Percentiles rank a stretch among this genome's conserved stretches.
Conservation (phyloP, 805 yeast species). For the Zygoascus tannicola region DNA sequence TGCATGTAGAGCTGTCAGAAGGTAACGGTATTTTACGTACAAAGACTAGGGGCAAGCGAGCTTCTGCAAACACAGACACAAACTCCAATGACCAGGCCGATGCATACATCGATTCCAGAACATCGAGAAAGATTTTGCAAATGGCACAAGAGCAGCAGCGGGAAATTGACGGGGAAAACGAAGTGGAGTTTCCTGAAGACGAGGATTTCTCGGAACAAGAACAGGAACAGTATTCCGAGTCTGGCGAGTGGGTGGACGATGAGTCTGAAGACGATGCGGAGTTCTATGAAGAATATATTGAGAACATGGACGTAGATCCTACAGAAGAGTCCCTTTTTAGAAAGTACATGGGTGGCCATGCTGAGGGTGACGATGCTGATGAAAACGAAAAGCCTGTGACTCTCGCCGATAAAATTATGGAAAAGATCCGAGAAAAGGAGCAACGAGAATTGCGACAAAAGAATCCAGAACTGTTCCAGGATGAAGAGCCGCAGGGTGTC, state of each 20-base stretch:
- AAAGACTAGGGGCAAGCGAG: constrained; percentile 25
- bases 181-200: constrained; percentile 29
- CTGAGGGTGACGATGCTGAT: constrained; percentile 18
- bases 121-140: constrained; percentile 77
- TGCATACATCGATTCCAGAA: constrained; percentile 63
- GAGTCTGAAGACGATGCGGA: constrained; percentile 32
- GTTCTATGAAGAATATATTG: constrained; percentile 41
- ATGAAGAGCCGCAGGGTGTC: constrained; percentile 48
- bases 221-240: constrained; percentile 49
- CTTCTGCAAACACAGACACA: constrained; percentile 25
- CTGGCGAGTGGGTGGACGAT: constrained; percentile 30
- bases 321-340: constrained; percentile 81
- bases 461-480: constrained; percentile 11
- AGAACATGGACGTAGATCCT: constrained; percentile 59
- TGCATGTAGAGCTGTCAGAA: constrained; percentile 67
- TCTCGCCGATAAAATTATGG: constrained; percentile 90
- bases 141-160: constrained; percentile 90
- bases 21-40: constrained; percentile 62
- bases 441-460: constrained; percentile 17
- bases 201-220: constrained; percentile 27
- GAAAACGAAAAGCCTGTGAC: constrained; percentile 16
- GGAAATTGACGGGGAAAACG: constrained; percentile 69
- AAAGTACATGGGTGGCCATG: constrained; percentile 38
- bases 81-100: constrained; percentile 22
- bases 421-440: constrained; percentile 73